Percentiles rank a stretch among this genome's conserved stretches.
Evolutionary conservation across 164 flowering plant species (phyloP).

Genomic region (Stephania cephalantha): DNA sequence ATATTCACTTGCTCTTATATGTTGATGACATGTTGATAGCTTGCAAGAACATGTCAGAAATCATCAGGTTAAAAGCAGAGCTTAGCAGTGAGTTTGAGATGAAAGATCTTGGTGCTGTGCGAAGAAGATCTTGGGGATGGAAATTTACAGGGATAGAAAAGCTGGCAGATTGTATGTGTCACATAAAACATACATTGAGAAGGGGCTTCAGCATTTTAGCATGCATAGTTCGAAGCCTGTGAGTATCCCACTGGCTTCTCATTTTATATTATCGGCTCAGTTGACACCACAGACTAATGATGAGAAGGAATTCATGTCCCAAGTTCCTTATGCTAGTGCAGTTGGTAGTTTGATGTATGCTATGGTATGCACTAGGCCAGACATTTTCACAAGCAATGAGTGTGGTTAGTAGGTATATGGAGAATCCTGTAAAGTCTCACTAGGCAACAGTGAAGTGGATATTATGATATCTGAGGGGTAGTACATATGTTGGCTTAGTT

Average conservation of each 20-base stretch:
- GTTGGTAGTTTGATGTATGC: slow-evolving; percentile 10
- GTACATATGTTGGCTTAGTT: background rate
- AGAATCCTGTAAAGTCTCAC: slow-evolving; percentile 1
- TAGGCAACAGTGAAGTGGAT: background rate
- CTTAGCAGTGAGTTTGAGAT: background rate
- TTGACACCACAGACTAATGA: background rate
- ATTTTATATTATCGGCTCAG: slow-evolving; percentile 1
- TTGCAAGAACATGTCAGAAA: slow-evolving; percentile 5
- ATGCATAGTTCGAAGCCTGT: slow-evolving; percentile 1
- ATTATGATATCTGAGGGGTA: background rate
- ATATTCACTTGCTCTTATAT: background rate
- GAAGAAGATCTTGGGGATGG: slow-evolving; percentile 1
- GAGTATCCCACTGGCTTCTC: background rate
- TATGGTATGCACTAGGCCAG: slow-evolving; percentile 2
- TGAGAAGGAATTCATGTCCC: slow-evolving; percentile 6
- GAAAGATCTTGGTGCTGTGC: background rate
- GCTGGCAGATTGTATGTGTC: background rate
- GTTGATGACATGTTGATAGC: background rate
- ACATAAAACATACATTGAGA: background rate
- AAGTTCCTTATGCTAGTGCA: slow-evolving; percentile 9
- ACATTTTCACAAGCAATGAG: slow-evolving; percentile 6
- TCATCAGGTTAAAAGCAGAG: background rate
- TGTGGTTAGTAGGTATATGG: slow-evolving; percentile 6
- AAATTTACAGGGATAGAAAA: background rate
- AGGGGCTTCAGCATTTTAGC: background rate